These are phyloP conservation scores for Corchorus olitorius DNA, from an alignment of 345 rosid species.

Conservation along the genomic window DNA sequence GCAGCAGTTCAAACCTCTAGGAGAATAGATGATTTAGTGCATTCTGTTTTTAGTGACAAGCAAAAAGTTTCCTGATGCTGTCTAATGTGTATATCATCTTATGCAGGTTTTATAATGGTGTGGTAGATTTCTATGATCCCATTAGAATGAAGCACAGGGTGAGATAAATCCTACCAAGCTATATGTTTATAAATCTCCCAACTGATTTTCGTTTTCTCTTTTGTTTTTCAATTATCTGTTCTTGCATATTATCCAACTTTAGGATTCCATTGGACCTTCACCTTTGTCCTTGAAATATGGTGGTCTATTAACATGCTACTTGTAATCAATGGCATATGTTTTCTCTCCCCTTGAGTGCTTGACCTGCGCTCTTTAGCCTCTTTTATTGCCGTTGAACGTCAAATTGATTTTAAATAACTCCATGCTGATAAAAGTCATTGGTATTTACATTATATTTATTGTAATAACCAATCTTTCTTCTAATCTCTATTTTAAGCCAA, in stretches of 20 bases:
- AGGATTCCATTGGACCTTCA: not conserved
- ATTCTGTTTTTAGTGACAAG: not conserved
- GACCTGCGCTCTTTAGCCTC: not conserved
- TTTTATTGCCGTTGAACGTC: not conserved
- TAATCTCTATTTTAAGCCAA: not conserved
- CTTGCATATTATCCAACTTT: not conserved
- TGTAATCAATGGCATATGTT: slow-evolving; percentile 9
- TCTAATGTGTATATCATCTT: slow-evolving; percentile 10
- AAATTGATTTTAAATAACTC: not conserved
- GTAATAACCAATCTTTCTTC: not conserved
- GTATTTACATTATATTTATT: not conserved
- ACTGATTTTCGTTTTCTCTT: not conserved
- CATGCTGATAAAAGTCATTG: slow-evolving; percentile 6
- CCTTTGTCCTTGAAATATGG: not conserved
- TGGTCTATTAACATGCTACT: not conserved
- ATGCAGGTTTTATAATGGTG: slow-evolving; percentile 72
- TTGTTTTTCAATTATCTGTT: not conserved
- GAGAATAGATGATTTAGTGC: not conserved
- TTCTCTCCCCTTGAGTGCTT: slow-evolving; percentile 9
- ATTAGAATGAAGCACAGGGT: slow-evolving; percentile 61
- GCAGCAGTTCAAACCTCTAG: not conserved
- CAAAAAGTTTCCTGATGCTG: slow-evolving; percentile 18
- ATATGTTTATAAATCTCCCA: not conserved
- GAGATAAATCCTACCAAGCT: slow-evolving; percentile 28
- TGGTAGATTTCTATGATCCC: slow-evolving; percentile 48